Base-by-base conservation (phyloP, 257 asterid species). In the Primulina huaijiensis region DNA sequence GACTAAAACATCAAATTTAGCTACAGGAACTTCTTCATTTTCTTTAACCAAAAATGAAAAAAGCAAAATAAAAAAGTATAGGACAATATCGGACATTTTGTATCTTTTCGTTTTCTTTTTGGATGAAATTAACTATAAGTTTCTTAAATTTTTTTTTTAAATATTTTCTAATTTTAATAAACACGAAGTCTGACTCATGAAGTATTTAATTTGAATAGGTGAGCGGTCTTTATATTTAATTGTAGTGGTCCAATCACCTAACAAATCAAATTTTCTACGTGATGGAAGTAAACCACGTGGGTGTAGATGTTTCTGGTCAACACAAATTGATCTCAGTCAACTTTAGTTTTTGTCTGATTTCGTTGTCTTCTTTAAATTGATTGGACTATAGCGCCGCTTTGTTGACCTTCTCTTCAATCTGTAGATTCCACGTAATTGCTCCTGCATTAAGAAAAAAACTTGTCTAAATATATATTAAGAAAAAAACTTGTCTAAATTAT, bases 181-280 rank as follows among this genome's bases (percentile, higher is more conserved):
- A 27, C 2, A 27, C 30, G 3, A 27, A 27, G 30, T 27, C 30
- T 27, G 30, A 27, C 30, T 27, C 30, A 27, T 27, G 30, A 27
- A 2, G 30, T 27, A 27, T 27, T 12, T 31, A 60, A 33, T 31
- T 43, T 50, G 0, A 52, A 56, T 62, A 2, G 33, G 27, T 46
- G 25, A 1, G n/a, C 6, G 38, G 57, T 19, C 64, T 29, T 56
- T 43, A 43, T 33, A 20, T 67, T 65, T 67, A 70, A 70, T 43
- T n/a, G 12, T 35, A 70, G 56, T 74, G 80, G 78, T 77, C 80
- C 80, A 76, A 78, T 78, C 74, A 78, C 85, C 86, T 71, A 84
- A 78, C 78, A 40, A 65, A 4, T 21, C 79, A 62, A 73, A 27
- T 65, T 79, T 85, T 82, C 88, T 72, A 80, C 81, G 81, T 63